Evolutionary conservation across 73 alveolate species (phyloP).

Genomic region (Symbiodinium pilosum): DNA sequence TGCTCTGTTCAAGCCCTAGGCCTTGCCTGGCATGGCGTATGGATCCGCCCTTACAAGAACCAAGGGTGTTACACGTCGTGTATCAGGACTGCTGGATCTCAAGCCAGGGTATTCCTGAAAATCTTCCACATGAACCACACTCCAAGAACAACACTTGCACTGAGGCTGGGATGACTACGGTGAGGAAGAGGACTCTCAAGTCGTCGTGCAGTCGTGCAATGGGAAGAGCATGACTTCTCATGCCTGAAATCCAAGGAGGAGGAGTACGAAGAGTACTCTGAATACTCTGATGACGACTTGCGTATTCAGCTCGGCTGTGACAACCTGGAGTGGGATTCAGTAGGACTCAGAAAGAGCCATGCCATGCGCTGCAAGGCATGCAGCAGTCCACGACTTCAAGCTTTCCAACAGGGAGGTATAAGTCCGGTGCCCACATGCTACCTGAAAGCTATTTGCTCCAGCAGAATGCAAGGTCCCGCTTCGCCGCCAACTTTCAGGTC

Average conservation of each 20-base stretch:
- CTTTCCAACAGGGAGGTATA: constrained; percentile 31
- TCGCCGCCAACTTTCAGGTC: constrained; percentile 8
- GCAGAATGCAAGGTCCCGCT: constrained; percentile 4
- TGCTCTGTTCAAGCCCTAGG: background rate
- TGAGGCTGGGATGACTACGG: constrained; percentile 39
- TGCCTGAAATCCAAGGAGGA: background rate
- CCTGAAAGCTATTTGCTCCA: background rate
- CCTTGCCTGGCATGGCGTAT: constrained; percentile 45
- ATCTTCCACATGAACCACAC: too few species aligned
- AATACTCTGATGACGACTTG: constrained; percentile 57
- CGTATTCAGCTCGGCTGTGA: background rate
- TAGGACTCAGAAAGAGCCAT: too few species aligned
- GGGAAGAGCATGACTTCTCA: background rate
- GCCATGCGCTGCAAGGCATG: background rate
- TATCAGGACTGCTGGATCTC: too few species aligned
- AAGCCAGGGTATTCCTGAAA: too few species aligned
- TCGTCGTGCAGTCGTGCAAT: background rate
- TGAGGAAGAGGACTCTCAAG: constrained; percentile 5
- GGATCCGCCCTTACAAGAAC: background rate
- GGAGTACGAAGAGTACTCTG: constrained; percentile 52
- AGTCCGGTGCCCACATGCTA: background rate
- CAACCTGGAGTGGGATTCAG: too few species aligned
- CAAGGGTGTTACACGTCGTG: background rate
- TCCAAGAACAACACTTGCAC: background rate
- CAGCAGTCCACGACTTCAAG: background rate